Conservation (phyloP, 768 basidiomycete genomes). For the Leucocoprinus birnbaumii region DNA sequence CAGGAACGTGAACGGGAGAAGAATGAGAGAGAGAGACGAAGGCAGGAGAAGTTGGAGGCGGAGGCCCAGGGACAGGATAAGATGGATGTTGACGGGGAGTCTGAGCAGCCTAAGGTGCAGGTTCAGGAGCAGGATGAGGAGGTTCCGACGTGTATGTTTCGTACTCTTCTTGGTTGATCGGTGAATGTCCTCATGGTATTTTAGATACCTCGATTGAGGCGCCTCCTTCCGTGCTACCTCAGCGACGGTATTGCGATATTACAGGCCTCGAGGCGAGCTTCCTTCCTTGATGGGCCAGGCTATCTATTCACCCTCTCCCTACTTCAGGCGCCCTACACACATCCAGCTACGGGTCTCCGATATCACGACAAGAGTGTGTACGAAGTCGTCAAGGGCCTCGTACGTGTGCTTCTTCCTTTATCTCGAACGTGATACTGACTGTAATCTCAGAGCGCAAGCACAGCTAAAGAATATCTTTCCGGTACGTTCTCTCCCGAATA, state of each 20-base stretch:
- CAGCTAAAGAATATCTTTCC: constrained; percentile 75
- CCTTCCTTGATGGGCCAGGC: not conserved
- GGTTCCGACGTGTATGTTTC: constrained; percentile 56
- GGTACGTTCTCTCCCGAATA: constrained; percentile 31
- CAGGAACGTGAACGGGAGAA: constrained; percentile 79
- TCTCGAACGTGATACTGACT: not conserved
- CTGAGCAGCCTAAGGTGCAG: not conserved
- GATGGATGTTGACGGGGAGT: constrained; percentile 56
- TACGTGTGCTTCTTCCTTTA: constrained; percentile 24
- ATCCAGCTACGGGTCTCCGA: constrained; percentile 75
- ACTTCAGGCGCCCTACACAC: constrained; percentile 74
- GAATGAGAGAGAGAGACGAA: constrained; percentile 57
- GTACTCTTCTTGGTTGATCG: too few species aligned
- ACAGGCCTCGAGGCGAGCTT: constrained; percentile 71
- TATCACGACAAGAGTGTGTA: constrained; percentile 90
- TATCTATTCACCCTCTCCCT: not conserved
- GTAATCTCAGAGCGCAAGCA: constrained; percentile 51
- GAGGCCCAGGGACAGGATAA: constrained; percentile 17
- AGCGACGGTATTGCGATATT: constrained; percentile 80
- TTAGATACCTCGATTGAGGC: constrained; percentile 81
- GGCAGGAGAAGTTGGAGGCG: constrained; percentile 43
- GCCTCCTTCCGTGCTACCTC: constrained; percentile 77
- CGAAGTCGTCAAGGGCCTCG: constrained; percentile 74
- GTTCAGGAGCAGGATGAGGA: constrained; percentile 42
- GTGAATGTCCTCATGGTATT: too few species aligned